Base-by-base conservation (phyloP, 1,139 yeast genomes). In the Taphrina wiesneri region DNA sequence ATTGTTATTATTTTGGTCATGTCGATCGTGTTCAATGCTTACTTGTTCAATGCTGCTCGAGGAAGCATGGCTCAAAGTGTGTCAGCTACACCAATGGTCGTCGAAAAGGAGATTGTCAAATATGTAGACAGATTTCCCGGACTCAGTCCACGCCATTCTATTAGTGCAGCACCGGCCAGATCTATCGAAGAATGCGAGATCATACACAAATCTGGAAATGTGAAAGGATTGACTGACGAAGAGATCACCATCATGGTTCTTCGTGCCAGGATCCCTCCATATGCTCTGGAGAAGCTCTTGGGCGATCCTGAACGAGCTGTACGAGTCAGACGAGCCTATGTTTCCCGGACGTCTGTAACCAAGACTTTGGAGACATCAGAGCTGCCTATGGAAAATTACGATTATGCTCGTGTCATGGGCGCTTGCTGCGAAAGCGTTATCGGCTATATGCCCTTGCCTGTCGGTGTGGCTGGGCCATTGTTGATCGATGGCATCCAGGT, bases 341-440 rank as follows among this genome's bases (percentile, higher is more conserved):
- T 93, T 72, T 90, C 98, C 21, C 83, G 85, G 67, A 78, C 90
- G 67, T 91, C 97, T 11, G 83, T 85, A 70, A 92, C 96, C 25
- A 92, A 96, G 67, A 86, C 88, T 23, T 82, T 93, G 69, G 88
- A 87, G 71, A 77, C 87, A 3, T 81, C 84, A 49, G 83, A 85
- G 71, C 81, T 93, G 71, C 99, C 99, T 21, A 90, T 85, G 76
- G 79, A 82, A 70, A 80, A 85, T 74, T 93, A 93, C 75, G 97
- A 95, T 76, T 95, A 91, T 75, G 96, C 92, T 74, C 86, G 98
- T 72, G 99, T 95, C 13, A 86, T 92, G 75, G 99, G 99, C 70
- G 98, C 99, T 11, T 93, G 99, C 79, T 93, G 99, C 81, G 99
- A 93, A 77, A 93, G 93, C 75, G 99, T 93, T 68, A 89, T 93